Percentiles rank a stretch among this genome's conserved stretches.
These are phyloP conservation scores for Coccinonectria pachysandricola DNA, from an alignment of 2,329 filamentous ascomycete genomes.

Conservation along the genomic window DNA sequence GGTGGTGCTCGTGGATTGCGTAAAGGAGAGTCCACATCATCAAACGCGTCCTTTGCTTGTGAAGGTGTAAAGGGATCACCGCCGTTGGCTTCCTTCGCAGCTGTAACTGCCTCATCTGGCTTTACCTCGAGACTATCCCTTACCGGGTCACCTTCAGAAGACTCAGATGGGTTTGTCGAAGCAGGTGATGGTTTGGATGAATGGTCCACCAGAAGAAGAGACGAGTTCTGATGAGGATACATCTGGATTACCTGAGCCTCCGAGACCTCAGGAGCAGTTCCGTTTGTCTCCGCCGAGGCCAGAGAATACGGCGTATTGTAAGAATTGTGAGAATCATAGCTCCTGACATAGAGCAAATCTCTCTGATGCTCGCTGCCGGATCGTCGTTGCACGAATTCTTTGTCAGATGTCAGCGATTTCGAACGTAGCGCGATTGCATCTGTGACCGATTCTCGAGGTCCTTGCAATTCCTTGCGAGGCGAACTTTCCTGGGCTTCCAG, in stretches of 20 bases:
- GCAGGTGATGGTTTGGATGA: slow-evolving; percentile 38
- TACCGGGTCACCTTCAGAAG: too few relatives aligned
- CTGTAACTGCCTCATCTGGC: too few relatives aligned
- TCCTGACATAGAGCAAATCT: slow-evolving; percentile 42
- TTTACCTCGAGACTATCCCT: too few relatives aligned
- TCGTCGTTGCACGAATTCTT: slow-evolving; percentile 2
- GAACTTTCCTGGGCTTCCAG: slow-evolving; percentile 16
- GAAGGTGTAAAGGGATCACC: slow-evolving; percentile 40
- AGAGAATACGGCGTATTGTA: slow-evolving; percentile 54
- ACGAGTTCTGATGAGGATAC: slow-evolving; percentile 55
- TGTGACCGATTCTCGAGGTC: background rate
- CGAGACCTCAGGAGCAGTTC: slow-evolving; percentile 51
- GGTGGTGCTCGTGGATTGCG: slow-evolving; percentile 52
- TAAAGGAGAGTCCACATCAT: slow-evolving; percentile 51
- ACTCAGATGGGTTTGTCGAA: too few relatives aligned
- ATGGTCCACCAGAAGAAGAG: slow-evolving; percentile 50
- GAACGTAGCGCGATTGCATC: slow-evolving; percentile 7
- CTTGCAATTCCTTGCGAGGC: slow-evolving; percentile 12
- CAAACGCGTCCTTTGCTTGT: slow-evolving; percentile 36
- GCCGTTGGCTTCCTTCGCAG: too few relatives aligned
- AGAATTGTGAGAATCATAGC: slow-evolving; percentile 41
- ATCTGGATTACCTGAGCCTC: slow-evolving; percentile 53
- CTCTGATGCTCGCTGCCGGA: slow-evolving; percentile 36
- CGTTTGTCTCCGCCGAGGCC: slow-evolving; percentile 49
- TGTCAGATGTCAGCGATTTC: background rate